Base-by-base conservation (phyloP, 2,329 filamentous ascomycete species). In the Paecilomyces niveus region DNA sequence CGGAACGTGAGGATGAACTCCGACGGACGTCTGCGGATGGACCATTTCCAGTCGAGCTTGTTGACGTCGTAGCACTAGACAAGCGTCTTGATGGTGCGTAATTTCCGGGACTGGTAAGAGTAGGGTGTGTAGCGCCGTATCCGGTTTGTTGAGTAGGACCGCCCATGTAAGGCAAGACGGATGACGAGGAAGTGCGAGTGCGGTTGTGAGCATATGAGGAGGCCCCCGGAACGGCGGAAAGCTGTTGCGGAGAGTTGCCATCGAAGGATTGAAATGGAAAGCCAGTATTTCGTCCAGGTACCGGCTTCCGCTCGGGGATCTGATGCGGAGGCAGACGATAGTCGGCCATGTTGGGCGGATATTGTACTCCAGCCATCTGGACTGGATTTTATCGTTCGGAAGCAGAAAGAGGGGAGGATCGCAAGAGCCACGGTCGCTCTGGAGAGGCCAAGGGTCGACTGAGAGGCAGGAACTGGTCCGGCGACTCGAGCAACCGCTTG, bases 1-100 rank as follows among this genome's bases (percentile, higher is more conserved):
- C 84, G 22, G 90, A 95, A 67, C 90, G 86, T 55, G 89, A 89
- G 3, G 91, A 96, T 31, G 87, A 90, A 29, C 90, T 95, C 64
- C 92, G 85, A 60, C 89, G 87, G 54, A 76, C 71, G 56, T 76
- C 72, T 32, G 55, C 64, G n/a, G 60, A 61, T 58, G 57, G 60
- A 56, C 61, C 65, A 60, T 70, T 72, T 63, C 69, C 71, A 50
- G 70, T 76, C 2, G 75, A 76, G 57, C 66, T 73, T 22, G 73
- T 76, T 21, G 74, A 76, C 13, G 70, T 72, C 49, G 74, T 77
- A 15, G 72, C 75, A 64, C 66, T 77, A 10, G 74, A 77, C 54
- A 74, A 59, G 55, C 70, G 70, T 56, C 74, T 68, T 15, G 71
- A 64, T 11, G 71, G 62, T 6, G 66, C 64, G 29, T 66, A 66